Evolutionary conservation across 2,329 filamentous ascomycete species (phyloP), one percentile per base, ranked within the genome.

Genomic region (Colletotrichum tamarilloi): DNA sequence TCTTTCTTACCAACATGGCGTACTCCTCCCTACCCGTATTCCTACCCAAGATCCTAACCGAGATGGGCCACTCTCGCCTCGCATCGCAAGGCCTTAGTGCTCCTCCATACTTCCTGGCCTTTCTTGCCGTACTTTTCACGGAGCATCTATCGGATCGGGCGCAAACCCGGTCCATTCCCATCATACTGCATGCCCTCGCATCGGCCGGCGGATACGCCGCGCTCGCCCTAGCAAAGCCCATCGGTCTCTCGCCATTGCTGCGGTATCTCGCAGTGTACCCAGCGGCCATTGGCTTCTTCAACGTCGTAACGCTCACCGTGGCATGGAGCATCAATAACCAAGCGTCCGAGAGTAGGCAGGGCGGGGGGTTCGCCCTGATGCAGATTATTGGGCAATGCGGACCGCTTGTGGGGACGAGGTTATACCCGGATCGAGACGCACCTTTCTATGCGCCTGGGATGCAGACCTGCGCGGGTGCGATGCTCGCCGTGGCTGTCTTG

Each of bases 281-380:
- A 0, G 94, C 95, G 2, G 89, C 92, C 2, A 85, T 91, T 1
- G 95, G 95, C 4, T 97, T 97, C 83, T 96, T 97, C 85, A 92
- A 90, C 73, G 93, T 94, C 24, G 93, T 97, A 70, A 95, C 94
- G 0, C 87, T 97, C 38, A 92, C 95, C 76, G 93, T 98, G 69
- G 93, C 94, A 1, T 98, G 95, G 95, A 94, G 90, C 46, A 90
- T 98, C 79, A 97, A 97, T 80, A 98, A 97, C 81, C 94, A 97
- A 79, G 84, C 88, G 66, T 91, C 87, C 14, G 90, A 92, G 74
- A 90, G 89, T 64, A 89, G 91, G 7, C 93, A 93, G 76, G 94
- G 94, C 0, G 91, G 91, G 1, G 94, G 93, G 1, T 94, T 97
- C 78, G 94, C 93, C 1, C 86, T 98, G 38, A 82, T 98, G 79